Percentiles rank a stretch among this genome's conserved stretches.
Evolutionary conservation across 140 eudicot genomes (phyloP).

Genomic region (Oenanthe javanica): DNA sequence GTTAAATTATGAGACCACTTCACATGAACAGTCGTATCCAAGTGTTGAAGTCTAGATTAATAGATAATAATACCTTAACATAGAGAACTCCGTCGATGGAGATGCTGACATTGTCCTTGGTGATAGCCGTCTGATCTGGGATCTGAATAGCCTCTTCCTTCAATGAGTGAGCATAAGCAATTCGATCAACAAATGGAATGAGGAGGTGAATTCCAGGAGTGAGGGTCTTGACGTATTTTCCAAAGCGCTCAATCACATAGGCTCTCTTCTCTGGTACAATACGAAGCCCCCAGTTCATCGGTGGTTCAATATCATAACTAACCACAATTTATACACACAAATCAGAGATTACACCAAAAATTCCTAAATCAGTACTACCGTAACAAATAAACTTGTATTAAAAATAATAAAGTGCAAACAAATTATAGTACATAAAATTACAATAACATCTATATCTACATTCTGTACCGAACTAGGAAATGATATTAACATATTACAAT

Average conservation of each 20-base stretch:
- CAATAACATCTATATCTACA: background rate
- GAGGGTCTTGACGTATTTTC: slow-evolving; percentile 59
- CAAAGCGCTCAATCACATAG: slow-evolving; percentile 78
- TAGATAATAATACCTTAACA: slow-evolving; percentile 37
- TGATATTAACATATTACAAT: no score
- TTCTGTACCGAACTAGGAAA: no score
- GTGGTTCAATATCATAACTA: slow-evolving; percentile 49
- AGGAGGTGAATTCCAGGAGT: slow-evolving; percentile 80
- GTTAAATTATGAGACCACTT: background rate
- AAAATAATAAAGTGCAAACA: background rate
- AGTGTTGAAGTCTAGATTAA: background rate
- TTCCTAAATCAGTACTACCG: background rate
- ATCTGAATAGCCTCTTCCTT: slow-evolving; percentile 83
- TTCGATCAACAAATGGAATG: slow-evolving; percentile 73
- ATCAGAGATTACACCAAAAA: background rate
- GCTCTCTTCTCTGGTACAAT: slow-evolving; percentile 91
- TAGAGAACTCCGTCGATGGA: slow-evolving; percentile 78
- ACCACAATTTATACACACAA: slow-evolving; percentile 1
- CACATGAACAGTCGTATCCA: background rate
- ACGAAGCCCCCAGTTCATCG: slow-evolving; percentile 85
- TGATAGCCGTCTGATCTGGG: slow-evolving; percentile 80
- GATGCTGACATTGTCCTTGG: slow-evolving; percentile 84
- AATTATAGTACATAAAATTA: background rate
- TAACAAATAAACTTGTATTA: background rate
- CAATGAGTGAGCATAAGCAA: slow-evolving; percentile 80